These are phyloP conservation scores for Exophiala spinifera DNA, from an alignment of 2,329 filamentous ascomycete genomes.

Conservation along the genomic window DNA sequence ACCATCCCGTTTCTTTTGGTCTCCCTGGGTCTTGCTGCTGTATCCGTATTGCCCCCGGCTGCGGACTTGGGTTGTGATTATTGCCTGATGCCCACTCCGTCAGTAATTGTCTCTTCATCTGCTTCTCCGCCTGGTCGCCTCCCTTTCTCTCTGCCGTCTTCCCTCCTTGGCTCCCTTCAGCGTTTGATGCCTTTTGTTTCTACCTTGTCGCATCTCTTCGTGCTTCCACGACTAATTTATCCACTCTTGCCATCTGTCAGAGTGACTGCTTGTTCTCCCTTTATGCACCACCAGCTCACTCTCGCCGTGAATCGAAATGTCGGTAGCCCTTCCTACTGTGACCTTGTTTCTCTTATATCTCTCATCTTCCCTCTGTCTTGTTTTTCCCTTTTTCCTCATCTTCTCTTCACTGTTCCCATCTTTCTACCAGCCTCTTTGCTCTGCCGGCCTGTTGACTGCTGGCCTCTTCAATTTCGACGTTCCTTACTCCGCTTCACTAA, in stretches of 20 bases:
- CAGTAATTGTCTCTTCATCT: too few species aligned
- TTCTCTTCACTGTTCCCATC: constrained; percentile 13
- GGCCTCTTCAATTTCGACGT: constrained; percentile 12
- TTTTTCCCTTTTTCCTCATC: constrained; percentile 20
- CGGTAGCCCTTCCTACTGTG: background rate
- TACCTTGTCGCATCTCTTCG: background rate
- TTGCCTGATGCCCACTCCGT: too few species aligned
- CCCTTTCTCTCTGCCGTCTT: too few species aligned
- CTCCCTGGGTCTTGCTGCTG: too few species aligned
- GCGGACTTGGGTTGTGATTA: too few species aligned
- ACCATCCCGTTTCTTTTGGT: too few species aligned
- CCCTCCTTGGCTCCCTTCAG: background rate
- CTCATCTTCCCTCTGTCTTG: constrained; percentile 16
- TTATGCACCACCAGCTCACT: constrained; percentile 2
- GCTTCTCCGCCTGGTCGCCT: too few species aligned
- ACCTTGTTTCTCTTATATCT: constrained; percentile 13
- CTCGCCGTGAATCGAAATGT: constrained; percentile 12
- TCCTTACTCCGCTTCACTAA: constrained; percentile 7
- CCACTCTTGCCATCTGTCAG: background rate
- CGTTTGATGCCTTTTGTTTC: background rate
- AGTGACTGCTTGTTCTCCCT: constrained; percentile 1
- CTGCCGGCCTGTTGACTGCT: background rate
- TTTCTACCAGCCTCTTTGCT: constrained; percentile 10
- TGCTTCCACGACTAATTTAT: background rate
- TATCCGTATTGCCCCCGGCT: too few species aligned